These are phyloP conservation scores for Herpomyces periplanetae DNA, from an alignment of 2,329 filamentous ascomycete genomes.

Conservation along the genomic window DNA sequence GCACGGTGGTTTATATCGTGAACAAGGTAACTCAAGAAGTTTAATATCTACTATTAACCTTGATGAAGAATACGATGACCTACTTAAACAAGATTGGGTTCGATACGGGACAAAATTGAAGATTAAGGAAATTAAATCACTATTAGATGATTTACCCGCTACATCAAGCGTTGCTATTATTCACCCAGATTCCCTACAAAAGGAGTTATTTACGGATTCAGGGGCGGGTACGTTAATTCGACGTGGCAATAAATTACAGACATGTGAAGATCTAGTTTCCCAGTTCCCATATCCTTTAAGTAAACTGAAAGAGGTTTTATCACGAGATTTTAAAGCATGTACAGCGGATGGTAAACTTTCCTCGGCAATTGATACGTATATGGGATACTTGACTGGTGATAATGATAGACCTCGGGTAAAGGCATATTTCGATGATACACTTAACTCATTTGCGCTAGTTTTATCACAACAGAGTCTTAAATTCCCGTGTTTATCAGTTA, in stretches of 20 bases:
- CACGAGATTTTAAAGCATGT: constrained; percentile 40
- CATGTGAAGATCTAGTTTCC: constrained; percentile 39
- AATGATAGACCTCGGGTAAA: constrained; percentile 41
- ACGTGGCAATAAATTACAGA: constrained; percentile 54
- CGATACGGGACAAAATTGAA: constrained; percentile 75
- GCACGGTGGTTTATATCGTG: constrained; percentile 78
- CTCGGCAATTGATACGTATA: constrained; percentile 49
- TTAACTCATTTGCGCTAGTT: constrained; percentile 70
- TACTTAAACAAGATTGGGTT: constrained; percentile 84
- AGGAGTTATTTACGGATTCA: constrained; percentile 82
- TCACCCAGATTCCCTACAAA: constrained; percentile 73
- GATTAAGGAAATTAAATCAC: constrained; percentile 86
- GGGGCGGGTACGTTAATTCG: constrained; percentile 75
- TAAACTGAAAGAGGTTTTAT: constrained; percentile 39
- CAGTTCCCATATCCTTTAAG: too few relatives aligned
- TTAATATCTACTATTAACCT: constrained; percentile 93
- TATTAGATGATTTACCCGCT: constrained; percentile 50
- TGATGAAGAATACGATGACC: constrained; percentile 67
- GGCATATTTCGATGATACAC: constrained; percentile 68
- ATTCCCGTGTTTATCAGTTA: constrained; percentile 56
- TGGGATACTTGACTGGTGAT: constrained; percentile 48
- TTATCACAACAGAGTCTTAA: too few relatives aligned
- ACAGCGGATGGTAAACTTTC: too few relatives aligned
- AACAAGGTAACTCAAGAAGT: constrained; percentile 63
- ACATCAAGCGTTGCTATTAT: constrained; percentile 91